phyloP scores from a whole-genome alignment of 495 filamentous ascomycete species.

The Chlorociboria aeruginascens region DNA sequence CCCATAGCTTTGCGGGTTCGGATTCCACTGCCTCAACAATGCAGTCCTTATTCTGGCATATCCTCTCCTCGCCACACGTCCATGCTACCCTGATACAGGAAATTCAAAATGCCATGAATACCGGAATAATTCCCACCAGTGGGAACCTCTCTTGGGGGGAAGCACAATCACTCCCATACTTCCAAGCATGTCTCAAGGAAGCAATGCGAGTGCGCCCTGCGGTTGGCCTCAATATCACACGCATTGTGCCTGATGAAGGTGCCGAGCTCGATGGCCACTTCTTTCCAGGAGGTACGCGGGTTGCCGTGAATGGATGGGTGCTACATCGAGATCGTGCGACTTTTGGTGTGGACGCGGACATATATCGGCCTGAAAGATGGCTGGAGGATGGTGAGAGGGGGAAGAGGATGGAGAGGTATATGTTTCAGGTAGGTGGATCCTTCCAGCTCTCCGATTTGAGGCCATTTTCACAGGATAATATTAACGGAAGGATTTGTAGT shows the following conservation, averaged over 20 bases:
- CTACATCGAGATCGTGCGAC: conserved; percentile 24
- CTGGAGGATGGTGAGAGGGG: conserved; percentile 35
- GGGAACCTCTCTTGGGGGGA: conserved; percentile 27
- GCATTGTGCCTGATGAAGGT: conserved; percentile 33
- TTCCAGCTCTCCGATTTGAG: neutral
- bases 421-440: conserved; percentile 31
- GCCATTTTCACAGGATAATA: neutral
- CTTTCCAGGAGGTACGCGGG: conserved; percentile 35
- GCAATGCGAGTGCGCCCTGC: conserved; percentile 32
- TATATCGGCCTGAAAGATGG: conserved; percentile 54
- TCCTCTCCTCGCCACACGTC: conserved; percentile 30
- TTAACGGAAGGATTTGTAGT: conserved; percentile 17
- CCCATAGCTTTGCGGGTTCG: conserved; percentile 41
- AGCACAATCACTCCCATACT: conserved; percentile 33
- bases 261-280: conserved; percentile 32
- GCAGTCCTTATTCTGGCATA: conserved; percentile 37
- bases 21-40: conserved; percentile 51
- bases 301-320: conserved; percentile 26
- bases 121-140: conserved; percentile 17
- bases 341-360: conserved; percentile 50
- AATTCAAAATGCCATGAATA: conserved; percentile 29
- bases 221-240: conserved; percentile 22
- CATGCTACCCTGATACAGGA: conserved; percentile 43
- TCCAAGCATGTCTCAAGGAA: conserved; percentile 38
- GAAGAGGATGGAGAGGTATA: conserved; percentile 36